Percentiles rank a stretch among this genome's conserved stretches.
Conservation (phyloP, 176 grass and related monocot genomes). For the Lolium multiflorum region DNA sequence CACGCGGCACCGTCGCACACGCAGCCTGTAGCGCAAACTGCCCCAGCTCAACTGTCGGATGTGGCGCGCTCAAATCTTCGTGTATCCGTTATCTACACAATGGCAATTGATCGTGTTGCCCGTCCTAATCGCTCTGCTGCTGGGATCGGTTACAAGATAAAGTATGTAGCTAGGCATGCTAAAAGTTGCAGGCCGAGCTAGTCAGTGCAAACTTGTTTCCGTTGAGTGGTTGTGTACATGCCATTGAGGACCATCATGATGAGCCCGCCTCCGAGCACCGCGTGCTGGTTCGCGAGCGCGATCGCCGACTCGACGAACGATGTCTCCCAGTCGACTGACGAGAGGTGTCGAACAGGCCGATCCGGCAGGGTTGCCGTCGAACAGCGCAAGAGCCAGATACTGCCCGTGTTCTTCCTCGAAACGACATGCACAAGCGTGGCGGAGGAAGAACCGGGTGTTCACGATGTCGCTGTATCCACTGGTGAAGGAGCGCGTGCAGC, state of each 20-base stretch:
- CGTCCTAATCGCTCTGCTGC: too few species aligned
- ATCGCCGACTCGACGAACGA: slow-evolving; percentile 72
- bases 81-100: too few species aligned
- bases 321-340: slow-evolving; percentile 70
- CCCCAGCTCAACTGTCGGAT: too few species aligned
- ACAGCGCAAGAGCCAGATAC: slow-evolving; percentile 64
- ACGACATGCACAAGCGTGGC: slow-evolving; percentile 54
- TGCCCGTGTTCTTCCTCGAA: slow-evolving; percentile 51
- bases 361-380: slow-evolving; percentile 46
- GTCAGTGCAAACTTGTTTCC: neutral
- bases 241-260: slow-evolving; percentile 76
- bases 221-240: slow-evolving; percentile 65
- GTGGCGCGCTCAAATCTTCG: too few species aligned
- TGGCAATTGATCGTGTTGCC: too few species aligned
- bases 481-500: slow-evolving; percentile 87
- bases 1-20: too few species aligned
- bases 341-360: slow-evolving; percentile 46
- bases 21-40: too few species aligned
- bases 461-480: slow-evolving; percentile 61
- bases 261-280: slow-evolving; percentile 53
- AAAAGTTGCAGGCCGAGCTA: too few species aligned
- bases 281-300: slow-evolving; percentile 49
- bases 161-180: too few species aligned
- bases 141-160: too few species aligned
- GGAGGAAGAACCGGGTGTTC: slow-evolving; percentile 75